These are phyloP conservation scores for Citrullus amarus DNA, from an alignment of 306 rosid species.

Conservation along the genomic window DNA sequence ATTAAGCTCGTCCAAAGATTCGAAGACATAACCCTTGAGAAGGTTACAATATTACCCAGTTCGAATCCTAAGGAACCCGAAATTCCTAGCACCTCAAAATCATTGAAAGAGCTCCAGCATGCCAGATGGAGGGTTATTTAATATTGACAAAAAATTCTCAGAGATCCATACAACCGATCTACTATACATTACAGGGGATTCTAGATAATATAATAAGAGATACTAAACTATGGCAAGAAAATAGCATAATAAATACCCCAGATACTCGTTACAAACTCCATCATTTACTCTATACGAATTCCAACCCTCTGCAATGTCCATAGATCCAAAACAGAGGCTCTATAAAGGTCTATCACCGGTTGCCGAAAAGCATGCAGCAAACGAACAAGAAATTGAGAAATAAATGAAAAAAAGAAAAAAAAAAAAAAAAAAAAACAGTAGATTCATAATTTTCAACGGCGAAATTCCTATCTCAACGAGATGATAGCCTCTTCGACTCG, in stretches of 20 bases:
- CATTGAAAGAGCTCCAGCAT: not conserved
- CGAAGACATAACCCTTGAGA: not conserved
- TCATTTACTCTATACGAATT: not conserved
- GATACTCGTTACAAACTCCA: not conserved
- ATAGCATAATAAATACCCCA: not conserved
- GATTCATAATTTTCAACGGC: not conserved
- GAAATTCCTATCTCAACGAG: not conserved
- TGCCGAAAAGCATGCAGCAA: constrained; percentile 13
- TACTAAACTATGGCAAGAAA: not conserved
- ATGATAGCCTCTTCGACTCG: constrained; percentile 1
- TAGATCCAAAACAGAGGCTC: constrained; percentile 2
- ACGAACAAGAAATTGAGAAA: constrained; percentile 4
- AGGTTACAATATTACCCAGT: not conserved
- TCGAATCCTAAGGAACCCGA: not conserved
- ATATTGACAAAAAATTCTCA: not conserved
- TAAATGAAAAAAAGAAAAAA: not conserved
- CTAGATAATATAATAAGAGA: not conserved
- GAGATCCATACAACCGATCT: not conserved
- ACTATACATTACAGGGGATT: not conserved
- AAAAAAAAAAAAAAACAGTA: not conserved
- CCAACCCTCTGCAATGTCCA: not conserved
- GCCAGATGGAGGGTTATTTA: not conserved
- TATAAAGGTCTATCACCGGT: not conserved
- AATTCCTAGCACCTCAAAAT: not conserved
- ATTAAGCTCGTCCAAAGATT: not conserved